Evolutionary conservation across 441 rosid genomes (phyloP), one percentile per base, ranked within the genome.

Genomic region (Capsella rubella): DNA sequence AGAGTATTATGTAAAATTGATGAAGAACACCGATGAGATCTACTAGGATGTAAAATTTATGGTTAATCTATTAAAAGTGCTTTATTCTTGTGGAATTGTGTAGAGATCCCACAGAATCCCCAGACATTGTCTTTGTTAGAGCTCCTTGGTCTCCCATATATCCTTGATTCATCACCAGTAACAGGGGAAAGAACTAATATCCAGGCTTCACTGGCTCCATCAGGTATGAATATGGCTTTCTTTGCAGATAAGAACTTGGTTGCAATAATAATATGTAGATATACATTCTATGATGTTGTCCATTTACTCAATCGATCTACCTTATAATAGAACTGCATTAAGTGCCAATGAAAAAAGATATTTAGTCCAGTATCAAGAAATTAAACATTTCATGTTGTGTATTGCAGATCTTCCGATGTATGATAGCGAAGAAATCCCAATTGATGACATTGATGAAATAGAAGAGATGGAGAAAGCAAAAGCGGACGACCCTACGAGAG

Each of bases 121-220:
- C 97, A 93, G 72, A 95, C 95, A 11, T 74, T 83, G 63, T 83
- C 93, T 27, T 79, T 89, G 63, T 75, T 95, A 85, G 86, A 87
- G 82, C 82, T 95, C 47, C 85, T 93, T 74, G 95, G 82, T 65
- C 95, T 91, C 58, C 90, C 98, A 35, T 86, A 90, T 84, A 84
- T 93, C 31, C 92, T 92, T 72, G 91, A 91, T 78, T 69, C 73
- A 75, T 72, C 78, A 67, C 73, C 84, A 32, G 82, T 77, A 63
- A 81, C 89, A 49, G 82, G 80, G 49, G 83, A 79, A 76, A 63
- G 64, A 79, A 69, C 65, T 47, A 45, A 40, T 45, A 69, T 59
- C 75, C 72, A 80, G 60, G 72, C 84, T 59, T 68, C 83, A 8
- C 66, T 53, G 8, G 69, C 74, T 85, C 78, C 69, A 29, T 72